Conservation (phyloP, 1,139 yeast species). For the Saccharomycopsis crataegensis region DNA sequence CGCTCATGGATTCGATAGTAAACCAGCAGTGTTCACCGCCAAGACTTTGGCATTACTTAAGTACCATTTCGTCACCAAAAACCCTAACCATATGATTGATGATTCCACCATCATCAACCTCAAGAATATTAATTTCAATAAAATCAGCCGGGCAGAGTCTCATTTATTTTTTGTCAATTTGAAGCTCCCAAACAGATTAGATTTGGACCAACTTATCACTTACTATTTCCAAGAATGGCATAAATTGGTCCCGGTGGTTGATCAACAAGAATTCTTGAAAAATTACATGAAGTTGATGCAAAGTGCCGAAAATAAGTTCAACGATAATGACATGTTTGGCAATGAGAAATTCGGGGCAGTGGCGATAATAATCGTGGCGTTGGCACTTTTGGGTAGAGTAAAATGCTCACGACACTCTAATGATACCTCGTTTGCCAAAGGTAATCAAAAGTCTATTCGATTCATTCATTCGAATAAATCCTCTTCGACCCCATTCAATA, state of each 20-base stretch:
- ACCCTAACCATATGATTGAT: slow-evolving; percentile 20
- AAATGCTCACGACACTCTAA: slow-evolving; percentile 17
- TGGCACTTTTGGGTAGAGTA: slow-evolving; percentile 45
- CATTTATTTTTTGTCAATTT: slow-evolving; percentile 38
- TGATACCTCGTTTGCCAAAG: slow-evolving; percentile 2
- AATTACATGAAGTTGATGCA: slow-evolving; percentile 45
- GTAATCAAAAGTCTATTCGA: not conserved
- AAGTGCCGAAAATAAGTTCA: slow-evolving; percentile 35
- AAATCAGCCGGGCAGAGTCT: slow-evolving; percentile 34
- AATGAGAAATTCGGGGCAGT: slow-evolving; percentile 57
- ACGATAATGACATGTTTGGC: slow-evolving; percentile 35
- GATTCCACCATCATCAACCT: slow-evolving; percentile 27
- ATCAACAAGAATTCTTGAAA: slow-evolving; percentile 54
- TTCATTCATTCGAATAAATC: not conserved
- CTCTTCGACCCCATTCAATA: not conserved
- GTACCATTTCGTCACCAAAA: slow-evolving; percentile 29
- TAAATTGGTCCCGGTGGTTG: slow-evolving; percentile 57
- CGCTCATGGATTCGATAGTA: slow-evolving; percentile 61
- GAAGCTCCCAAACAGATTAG: slow-evolving; percentile 48
- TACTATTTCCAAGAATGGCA: slow-evolving; percentile 76
- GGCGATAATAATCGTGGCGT: slow-evolving; percentile 47
- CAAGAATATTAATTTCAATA: slow-evolving; percentile 30
- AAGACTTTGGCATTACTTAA: slow-evolving; percentile 62
- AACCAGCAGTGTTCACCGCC: slow-evolving; percentile 61
- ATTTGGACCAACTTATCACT: slow-evolving; percentile 49